phyloP scores from a whole-genome alignment of 441 rosid species.

The Gossypium davidsonii region DNA sequence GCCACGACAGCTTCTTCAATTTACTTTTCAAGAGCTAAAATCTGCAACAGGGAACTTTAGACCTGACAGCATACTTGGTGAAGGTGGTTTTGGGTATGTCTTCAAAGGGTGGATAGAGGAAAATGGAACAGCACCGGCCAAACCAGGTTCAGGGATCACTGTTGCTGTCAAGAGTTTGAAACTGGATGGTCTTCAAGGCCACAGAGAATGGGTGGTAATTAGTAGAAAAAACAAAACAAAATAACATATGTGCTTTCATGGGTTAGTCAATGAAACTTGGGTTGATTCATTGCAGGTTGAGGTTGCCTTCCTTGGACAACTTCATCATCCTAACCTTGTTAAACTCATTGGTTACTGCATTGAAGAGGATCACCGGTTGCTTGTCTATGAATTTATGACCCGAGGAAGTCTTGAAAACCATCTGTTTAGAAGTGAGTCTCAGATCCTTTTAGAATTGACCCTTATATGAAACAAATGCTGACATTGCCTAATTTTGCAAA shows the following conservation, averaged over 20 bases:
- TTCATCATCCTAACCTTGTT: conserved; percentile 49
- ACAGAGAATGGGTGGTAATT: conserved; percentile 7
- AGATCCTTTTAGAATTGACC: neutral
- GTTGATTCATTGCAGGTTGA: neutral
- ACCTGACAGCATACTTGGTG: conserved; percentile 8
- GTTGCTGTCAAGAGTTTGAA: conserved; percentile 13
- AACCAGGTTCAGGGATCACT: conserved; percentile 8
- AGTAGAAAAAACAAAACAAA: neutral
- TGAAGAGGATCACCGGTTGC: neutral
- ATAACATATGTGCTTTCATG: neutral
- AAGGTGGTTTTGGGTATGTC: conserved; percentile 11
- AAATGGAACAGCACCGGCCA: conserved; percentile 7
- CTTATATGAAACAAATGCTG: conserved; percentile 11
- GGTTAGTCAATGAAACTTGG: no score
- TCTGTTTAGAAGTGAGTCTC: neutral
- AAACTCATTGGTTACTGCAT: conserved; percentile 38
- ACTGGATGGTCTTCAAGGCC: conserved; percentile 9
- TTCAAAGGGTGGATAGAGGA: conserved; percentile 11
- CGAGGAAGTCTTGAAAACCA: conserved; percentile 30
- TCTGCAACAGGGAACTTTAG: conserved; percentile 10
- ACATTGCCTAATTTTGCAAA: conserved; percentile 18
- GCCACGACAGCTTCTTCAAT: neutral
- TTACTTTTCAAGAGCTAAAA: conserved; percentile 4
- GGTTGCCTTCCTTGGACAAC: conserved; percentile 40
- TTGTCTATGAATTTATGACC: conserved; percentile 18